Base-by-base conservation (phyloP, 2,329 filamentous ascomycete species). In the Verticillium isaacii region DNA sequence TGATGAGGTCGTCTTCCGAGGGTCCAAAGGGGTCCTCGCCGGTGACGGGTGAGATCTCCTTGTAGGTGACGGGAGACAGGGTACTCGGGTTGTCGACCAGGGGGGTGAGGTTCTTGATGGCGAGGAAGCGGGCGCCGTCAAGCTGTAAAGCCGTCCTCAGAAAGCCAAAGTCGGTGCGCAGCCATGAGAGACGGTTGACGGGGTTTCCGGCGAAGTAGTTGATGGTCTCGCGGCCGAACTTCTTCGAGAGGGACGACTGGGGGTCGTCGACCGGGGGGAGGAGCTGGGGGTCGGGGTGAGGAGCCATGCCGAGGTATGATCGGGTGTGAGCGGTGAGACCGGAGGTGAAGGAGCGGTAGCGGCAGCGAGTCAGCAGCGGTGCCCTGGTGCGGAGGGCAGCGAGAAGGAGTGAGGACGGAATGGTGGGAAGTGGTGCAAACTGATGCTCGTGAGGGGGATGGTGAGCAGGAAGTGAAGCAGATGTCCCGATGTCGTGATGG, bases 181-280 rank as follows among this genome's bases (percentile, higher is more conserved):
- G 80, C 75, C 94, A 95, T 17, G 89, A 91, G 56, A 93, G 84
- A 56, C 91, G 87, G 78, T 95, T 94, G 62, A 94, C 76, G 7
- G 88, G 89, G 60, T 85, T 89, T 67, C 91, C 89, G 58, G 90
- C 87, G 76, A 93, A 95, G 84, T 95, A 95, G 77, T 94, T 95
- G 72, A 89, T 84, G 64, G 91, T 81, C 76, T 94, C 91, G 67
- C 85, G 88, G 74, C 91, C 91, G 76, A 93, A 94, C 72, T 89
- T 91, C 63, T 85, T 82, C 68, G 87, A 86, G 69, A 95, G 80
- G 87, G 92, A 92, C 14, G 84, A 86, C 74, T 82, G 78, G 75
- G 84, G 75, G 74, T 76, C 74, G 64, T 72, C 71, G 65, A 82
- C 74, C 64, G 70, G 75, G 58, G 72, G 66, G 60, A 79, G 74